phyloP scores from a whole-genome alignment of 345 rosid genomes.

The Bruguiera gymnorhiza region DNA sequence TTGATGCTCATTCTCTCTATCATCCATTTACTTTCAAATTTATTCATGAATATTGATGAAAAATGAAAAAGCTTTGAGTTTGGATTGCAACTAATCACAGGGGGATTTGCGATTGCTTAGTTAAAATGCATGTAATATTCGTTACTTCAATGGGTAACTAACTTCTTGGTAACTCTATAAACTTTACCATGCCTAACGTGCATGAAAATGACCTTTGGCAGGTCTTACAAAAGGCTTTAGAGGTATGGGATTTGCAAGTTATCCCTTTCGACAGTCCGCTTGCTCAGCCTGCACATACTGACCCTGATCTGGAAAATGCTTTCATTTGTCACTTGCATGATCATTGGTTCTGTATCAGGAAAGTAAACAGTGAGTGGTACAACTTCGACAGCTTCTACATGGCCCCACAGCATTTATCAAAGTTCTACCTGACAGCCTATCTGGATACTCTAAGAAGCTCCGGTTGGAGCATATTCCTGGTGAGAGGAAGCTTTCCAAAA shows the following conservation, averaged over 20 bases:
- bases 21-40: no score
- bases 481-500: slow-evolving; percentile 81
- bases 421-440: slow-evolving; percentile 84
- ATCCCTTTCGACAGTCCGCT: slow-evolving; percentile 82
- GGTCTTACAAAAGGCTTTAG: slow-evolving; percentile 93
- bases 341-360: slow-evolving; percentile 93
- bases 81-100: no score
- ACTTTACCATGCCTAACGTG: slow-evolving; percentile 6
- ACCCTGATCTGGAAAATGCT: slow-evolving; percentile 81
- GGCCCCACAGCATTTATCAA: slow-evolving; percentile 84
- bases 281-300: slow-evolving; percentile 88
- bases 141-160: background rate
- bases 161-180: slow-evolving; percentile 11
- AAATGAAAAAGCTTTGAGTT: no score
- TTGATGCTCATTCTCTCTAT: no score
- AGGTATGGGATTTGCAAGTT: slow-evolving; percentile 90
- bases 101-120: background rate
- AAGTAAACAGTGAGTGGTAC: slow-evolving; percentile 88
- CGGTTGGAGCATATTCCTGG: slow-evolving; percentile 93
- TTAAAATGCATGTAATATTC: slow-evolving; percentile 7
- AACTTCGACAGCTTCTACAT: slow-evolving; percentile 91
- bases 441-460: slow-evolving; percentile 77
- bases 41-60: no score
- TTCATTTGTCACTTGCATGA: slow-evolving; percentile 94
- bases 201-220: slow-evolving; percentile 24